Conservation (phyloP, 129 eudicot species). For the Centaurea solstitialis region DNA sequence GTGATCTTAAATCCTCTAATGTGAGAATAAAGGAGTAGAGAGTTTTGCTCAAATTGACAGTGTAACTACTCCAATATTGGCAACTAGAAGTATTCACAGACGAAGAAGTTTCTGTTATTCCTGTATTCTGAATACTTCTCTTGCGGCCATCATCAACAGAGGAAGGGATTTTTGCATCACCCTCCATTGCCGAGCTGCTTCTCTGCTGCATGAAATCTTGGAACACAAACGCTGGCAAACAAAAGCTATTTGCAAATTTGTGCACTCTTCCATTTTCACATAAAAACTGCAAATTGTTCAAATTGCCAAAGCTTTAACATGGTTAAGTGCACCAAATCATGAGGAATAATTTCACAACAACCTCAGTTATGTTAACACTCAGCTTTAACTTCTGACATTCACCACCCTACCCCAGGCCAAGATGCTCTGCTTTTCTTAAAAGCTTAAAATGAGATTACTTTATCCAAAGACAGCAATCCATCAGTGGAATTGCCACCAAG, state of each 20-base stretch:
- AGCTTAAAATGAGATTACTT: background rate
- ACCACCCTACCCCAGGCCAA: constrained; percentile 12
- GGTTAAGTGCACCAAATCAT: constrained; percentile 60
- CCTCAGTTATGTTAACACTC: constrained; percentile 9
- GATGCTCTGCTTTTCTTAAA: constrained; percentile 15
- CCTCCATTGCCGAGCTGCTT: constrained; percentile 25
- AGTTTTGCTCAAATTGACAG: constrained; percentile 65
- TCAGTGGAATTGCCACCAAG: background rate
- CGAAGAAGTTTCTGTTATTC: constrained; percentile 32
- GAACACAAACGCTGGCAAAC: constrained; percentile 78
- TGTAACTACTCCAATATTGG: constrained; percentile 75
- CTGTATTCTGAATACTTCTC: constrained; percentile 20
- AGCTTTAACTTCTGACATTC: constrained; percentile 7
- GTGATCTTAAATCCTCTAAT: constrained; percentile 51
- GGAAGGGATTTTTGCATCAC: constrained; percentile 28
- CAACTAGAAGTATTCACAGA: constrained; percentile 34
- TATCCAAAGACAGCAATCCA: constrained; percentile 4
- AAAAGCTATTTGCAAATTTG: constrained; percentile 97
- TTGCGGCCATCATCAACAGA: constrained; percentile 30
- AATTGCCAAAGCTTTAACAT: constrained; percentile 75
- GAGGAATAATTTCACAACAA: background rate
- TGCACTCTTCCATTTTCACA: constrained; percentile 96
- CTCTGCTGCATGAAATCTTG: constrained; percentile 62
- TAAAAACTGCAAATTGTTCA: constrained; percentile 87
- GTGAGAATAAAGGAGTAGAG: constrained; percentile 70